Percentiles rank a stretch among this genome's conserved stretches.
These are phyloP conservation scores for Corymbia maculata DNA, from an alignment of 345 rosid genomes.

Conservation along the genomic window DNA sequence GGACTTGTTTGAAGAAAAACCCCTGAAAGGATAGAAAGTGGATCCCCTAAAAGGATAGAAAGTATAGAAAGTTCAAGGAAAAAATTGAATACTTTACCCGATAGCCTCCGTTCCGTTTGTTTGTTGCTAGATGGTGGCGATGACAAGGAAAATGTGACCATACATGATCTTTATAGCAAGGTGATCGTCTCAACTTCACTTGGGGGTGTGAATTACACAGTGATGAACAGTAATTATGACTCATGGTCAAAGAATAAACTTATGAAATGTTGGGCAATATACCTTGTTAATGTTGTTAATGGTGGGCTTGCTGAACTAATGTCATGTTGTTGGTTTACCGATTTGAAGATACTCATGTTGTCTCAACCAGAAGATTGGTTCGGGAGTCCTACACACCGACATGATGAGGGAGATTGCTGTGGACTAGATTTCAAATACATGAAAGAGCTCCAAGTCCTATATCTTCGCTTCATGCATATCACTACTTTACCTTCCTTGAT, in stretches of 20 bases:
- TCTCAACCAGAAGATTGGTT: rapidly evolving
- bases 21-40: neutral
- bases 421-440: neutral
- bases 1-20: neutral
- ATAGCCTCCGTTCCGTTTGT: neutral
- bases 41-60: neutral
- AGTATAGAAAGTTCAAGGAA: neutral
- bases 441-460: neutral
- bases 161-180: neutral
- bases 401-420: neutral
- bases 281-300: rapidly evolving
- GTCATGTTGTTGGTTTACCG: rapidly evolving
- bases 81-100: rapidly evolving
- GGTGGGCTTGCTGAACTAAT: rapidly evolving
- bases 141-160: neutral
- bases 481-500: rapidly evolving
- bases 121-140: neutral
- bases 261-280: rapidly evolving
- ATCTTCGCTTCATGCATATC: neutral
- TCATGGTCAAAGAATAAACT: neutral
- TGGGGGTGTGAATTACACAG: rapidly evolving
- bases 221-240: rapidly evolving
- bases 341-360: neutral
- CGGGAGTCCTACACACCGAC: neutral
- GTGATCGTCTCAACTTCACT: neutral